phyloP scores from a whole-genome alignment of 495 filamentous ascomycete genomes.

The Cryomyces minteri region DNA sequence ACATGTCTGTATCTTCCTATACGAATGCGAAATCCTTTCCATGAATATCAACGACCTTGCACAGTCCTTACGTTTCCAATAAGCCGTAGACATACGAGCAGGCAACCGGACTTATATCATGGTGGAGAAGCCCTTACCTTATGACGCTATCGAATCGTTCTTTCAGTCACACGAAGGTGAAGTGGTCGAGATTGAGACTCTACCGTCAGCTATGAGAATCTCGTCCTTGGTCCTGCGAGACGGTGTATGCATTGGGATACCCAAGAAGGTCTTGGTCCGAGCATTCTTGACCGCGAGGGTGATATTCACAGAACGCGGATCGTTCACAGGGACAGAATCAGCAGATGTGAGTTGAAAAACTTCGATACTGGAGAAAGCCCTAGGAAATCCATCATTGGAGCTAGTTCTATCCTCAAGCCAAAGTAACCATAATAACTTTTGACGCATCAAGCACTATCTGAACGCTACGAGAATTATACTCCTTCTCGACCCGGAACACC shows the following conservation, averaged over 20 bases:
- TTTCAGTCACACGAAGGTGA: slow-evolving; percentile 16
- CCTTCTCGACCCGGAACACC: slow-evolving; percentile 63
- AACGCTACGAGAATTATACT: slow-evolving; percentile 46
- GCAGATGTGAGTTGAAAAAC: too few relatives aligned
- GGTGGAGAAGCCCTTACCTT: background rate
- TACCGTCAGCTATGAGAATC: slow-evolving; percentile 33
- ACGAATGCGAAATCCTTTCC: too few relatives aligned
- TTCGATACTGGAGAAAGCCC: too few relatives aligned
- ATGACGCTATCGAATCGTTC: slow-evolving; percentile 12
- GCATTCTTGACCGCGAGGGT: slow-evolving; percentile 48
- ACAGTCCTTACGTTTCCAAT: too few relatives aligned
- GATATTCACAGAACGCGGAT: slow-evolving; percentile 22
- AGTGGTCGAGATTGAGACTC: slow-evolving; percentile 57
- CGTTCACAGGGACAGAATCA: too few relatives aligned
- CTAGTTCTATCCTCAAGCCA: background rate
- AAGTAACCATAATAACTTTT: too few relatives aligned
- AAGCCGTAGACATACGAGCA: too few relatives aligned
- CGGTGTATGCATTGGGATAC: slow-evolving; percentile 34
- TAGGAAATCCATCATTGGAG: too few relatives aligned
- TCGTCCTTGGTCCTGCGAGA: slow-evolving; percentile 28
- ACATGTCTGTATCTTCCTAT: too few relatives aligned
- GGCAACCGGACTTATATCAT: too few relatives aligned
- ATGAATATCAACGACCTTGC: too few relatives aligned
- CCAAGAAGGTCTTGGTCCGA: slow-evolving; percentile 46
- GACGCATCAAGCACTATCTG: slow-evolving; percentile 4